Conservation (phyloP, 352 stramenopile genomes). For the Phytopythium boreale region DNA sequence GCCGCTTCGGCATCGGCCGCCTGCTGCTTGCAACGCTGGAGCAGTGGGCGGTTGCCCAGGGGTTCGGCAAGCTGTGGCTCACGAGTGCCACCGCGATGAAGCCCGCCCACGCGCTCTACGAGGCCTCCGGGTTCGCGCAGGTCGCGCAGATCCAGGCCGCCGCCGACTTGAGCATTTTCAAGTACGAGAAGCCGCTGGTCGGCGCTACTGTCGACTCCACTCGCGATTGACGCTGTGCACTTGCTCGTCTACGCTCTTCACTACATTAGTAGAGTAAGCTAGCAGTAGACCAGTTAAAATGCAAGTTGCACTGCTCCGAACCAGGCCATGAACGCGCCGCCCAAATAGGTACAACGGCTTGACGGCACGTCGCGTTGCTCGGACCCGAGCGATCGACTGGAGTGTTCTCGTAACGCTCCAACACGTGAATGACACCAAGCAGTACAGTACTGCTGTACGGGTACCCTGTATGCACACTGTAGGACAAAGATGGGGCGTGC, state of each 20-base stretch:
- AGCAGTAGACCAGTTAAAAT: too few species aligned
- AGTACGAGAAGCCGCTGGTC: conserved; percentile 17
- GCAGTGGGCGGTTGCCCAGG: conserved; percentile 18
- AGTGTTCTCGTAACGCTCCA: too few species aligned
- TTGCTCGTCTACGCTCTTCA: too few species aligned
- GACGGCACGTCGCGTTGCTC: neutral
- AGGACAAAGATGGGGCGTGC: neutral
- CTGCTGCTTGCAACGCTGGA: conserved; percentile 25
- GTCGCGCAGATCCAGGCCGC: conserved; percentile 9
- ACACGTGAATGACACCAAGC: too few species aligned
- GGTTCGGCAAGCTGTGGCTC: conserved; percentile 24
- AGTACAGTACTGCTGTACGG: too few species aligned
- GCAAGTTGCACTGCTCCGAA: neutral
- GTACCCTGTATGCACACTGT: too few species aligned
- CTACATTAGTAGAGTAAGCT: too few species aligned
- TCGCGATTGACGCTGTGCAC: too few species aligned
- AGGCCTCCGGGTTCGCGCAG: conserved; percentile 15
- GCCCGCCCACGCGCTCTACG: conserved; percentile 20
- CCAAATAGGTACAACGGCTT: too few species aligned
- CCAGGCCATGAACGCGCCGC: too few species aligned
- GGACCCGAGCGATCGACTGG: too few species aligned
- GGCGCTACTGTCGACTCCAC: neutral
- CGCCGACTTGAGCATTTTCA: conserved; percentile 20
- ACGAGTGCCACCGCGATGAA: conserved; percentile 19
- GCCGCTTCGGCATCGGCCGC: conserved; percentile 27